phyloP scores from a whole-genome alignment of 345 rosid species.

The Sapria himalayana region DNA sequence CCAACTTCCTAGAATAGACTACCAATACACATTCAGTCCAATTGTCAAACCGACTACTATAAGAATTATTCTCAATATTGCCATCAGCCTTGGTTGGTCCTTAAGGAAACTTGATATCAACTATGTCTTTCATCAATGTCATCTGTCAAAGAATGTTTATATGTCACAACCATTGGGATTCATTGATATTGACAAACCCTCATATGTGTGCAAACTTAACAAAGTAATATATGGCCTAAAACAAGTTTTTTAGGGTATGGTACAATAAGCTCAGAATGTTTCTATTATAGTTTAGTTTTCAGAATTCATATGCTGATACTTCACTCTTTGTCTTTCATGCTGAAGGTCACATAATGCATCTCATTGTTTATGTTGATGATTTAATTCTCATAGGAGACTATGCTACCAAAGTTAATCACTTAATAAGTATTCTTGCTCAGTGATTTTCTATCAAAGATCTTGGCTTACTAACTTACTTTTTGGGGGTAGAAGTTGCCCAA shows the following conservation, averaged over 20 bases:
- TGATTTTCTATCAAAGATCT: not conserved
- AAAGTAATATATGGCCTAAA: not conserved
- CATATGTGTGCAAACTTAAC: not conserved
- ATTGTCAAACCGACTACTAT: not conserved
- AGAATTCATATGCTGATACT: not conserved
- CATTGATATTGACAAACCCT: too few species aligned
- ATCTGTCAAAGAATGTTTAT: not conserved
- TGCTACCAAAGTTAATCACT: not conserved
- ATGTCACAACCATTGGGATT: not conserved
- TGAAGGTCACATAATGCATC: not conserved
- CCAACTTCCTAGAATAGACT: too few species aligned
- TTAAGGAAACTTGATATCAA: too few species aligned
- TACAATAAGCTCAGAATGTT: not conserved
- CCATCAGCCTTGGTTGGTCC: too few species aligned
- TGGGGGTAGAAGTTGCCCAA: not conserved
- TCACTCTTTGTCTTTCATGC: not conserved
- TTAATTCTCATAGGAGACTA: not conserved
- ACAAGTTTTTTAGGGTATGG: not conserved
- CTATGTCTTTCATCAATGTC: not conserved
- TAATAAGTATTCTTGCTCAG: not conserved
- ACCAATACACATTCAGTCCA: not conserved
- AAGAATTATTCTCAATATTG: too few species aligned
- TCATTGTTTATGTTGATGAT: not conserved
- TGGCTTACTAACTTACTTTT: not conserved
- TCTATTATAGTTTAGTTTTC: not conserved